Base-by-base conservation (phyloP, 805 yeast genomes). In the Wickerhamiella lipophila region DNA sequence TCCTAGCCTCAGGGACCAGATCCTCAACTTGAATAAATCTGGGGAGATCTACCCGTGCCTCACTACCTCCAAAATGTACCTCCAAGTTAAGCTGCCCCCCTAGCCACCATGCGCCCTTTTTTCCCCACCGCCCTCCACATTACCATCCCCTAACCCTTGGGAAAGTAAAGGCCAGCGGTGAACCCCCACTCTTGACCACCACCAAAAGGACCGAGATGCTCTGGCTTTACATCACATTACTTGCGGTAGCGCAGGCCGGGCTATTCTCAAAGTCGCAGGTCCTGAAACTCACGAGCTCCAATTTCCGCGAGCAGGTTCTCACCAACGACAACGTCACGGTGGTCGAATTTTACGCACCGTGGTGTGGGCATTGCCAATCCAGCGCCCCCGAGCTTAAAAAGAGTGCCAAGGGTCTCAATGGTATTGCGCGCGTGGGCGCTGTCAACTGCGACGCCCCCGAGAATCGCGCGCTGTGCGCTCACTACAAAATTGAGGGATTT, bases 291-390 rank as follows among this genome's bases (percentile, higher is more conserved):
- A 53, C 36, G 6, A 54, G 57, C 32, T 40, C 43, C 8, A 79
- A 69, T 47, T 87, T 87, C 60, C 77, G 80, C 52, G 73, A 75
- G 49, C 81, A 79, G 44, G 77, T 88, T 3, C 70, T 77, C 39
- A 64, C 70, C 19, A 71, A 94, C 2, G 86, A 86, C 60, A 82
- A 85, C 58, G 82, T 94, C 1, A 66, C 95, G 1, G 57, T 88
- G 50, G 95, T 89, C 50, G 83, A 85, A 71, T 89, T 88, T 69
- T 88, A 84, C 63, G 96, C 97, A 44, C 94, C 96, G 64, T 89
- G 97, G 96, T 88, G 96, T 73, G 96, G 96, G 15, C 92, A 88
- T 70, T 88, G 96, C 74, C 86, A 88, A 72, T 73, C 77, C 50
- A 68, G 89, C 46, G 75, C 78, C 51, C 79, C 82, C 3, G 77